phyloP scores from a whole-genome alignment of 441 rosid species.

The California macrophylla region DNA sequence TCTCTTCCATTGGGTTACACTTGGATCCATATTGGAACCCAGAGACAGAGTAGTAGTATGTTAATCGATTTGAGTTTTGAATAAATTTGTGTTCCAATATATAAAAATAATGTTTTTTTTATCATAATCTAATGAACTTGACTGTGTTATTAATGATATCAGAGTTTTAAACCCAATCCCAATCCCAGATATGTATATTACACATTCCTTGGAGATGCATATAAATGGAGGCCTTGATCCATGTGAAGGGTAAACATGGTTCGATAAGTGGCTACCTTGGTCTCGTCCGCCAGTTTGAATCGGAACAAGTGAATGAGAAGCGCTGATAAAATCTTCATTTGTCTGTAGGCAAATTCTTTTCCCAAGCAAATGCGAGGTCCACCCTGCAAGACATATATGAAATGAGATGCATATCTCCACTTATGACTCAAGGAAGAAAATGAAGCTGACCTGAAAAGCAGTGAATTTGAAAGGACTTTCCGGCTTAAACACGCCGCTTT shows the following conservation, averaged over 20 bases:
- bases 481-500: conserved; percentile 21
- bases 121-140: too few species aligned
- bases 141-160: too few species aligned
- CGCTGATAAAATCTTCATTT: conserved; percentile 33
- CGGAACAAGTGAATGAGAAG: conserved; percentile 25
- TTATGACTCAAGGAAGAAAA: not conserved
- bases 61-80: too few species aligned
- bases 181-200: not conserved
- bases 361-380: conserved; percentile 36
- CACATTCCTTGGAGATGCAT: conserved; percentile 19
- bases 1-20: conserved; percentile 62
- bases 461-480: conserved; percentile 38
- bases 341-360: conserved; percentile 36
- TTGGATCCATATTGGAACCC: conserved; percentile 46
- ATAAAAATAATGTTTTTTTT: too few species aligned
- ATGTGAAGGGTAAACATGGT: conserved; percentile 39
- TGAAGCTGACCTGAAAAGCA: conserved; percentile 33
- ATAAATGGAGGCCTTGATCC: conserved; percentile 30
- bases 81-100: too few species aligned
- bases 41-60: not conserved
- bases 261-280: conserved; percentile 23
- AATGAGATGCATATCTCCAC: not conserved
- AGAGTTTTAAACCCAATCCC: too few species aligned
- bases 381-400: conserved; percentile 7
- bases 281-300: conserved; percentile 25